Evolutionary conservation across 176 grass and related monocot species (phyloP).

Genomic region (Aegilops umbellulata): DNA sequence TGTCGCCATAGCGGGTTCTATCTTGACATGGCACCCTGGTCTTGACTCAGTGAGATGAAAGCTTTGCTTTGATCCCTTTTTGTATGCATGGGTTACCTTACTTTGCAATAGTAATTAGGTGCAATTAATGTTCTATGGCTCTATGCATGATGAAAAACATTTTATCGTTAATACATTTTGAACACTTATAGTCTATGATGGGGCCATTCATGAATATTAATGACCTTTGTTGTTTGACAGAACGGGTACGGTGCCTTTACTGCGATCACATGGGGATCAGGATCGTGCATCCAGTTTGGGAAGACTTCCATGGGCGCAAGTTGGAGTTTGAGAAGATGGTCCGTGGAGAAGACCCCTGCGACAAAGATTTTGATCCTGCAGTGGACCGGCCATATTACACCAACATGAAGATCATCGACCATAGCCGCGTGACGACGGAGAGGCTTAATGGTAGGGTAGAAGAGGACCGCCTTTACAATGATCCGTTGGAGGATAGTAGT

Average conservation of each 20-base stretch:
- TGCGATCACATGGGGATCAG: slow-evolving; percentile 6
- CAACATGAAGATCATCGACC: not conserved
- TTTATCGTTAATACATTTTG: not conserved
- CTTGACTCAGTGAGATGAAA: not conserved
- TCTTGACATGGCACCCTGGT: not conserved
- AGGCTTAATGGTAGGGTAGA: slow-evolving; percentile 12
- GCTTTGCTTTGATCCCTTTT: not conserved
- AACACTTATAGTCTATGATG: not conserved
- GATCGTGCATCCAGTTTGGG: not conserved
- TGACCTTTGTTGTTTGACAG: not conserved
- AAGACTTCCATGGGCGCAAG: slow-evolving; percentile 6
- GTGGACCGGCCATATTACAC: not conserved
- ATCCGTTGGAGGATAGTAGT: not conserved
- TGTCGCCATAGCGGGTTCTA: not conserved
- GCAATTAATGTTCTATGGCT: not conserved
- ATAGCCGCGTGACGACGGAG: not conserved
- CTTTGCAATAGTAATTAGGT: not conserved
- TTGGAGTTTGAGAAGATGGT: slow-evolving; percentile 14
- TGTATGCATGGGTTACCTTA: not conserved
- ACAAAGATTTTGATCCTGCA: not conserved
- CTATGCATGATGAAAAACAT: not conserved
- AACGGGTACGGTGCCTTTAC: not conserved
- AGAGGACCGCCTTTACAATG: slow-evolving; percentile 10
- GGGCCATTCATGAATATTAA: not conserved
- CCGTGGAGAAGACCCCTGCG: not conserved